Evolutionary conservation across 208 protist genomes (phyloP), one percentile per base, ranked within the genome.

Genomic region (Phytomonas sp.): DNA sequence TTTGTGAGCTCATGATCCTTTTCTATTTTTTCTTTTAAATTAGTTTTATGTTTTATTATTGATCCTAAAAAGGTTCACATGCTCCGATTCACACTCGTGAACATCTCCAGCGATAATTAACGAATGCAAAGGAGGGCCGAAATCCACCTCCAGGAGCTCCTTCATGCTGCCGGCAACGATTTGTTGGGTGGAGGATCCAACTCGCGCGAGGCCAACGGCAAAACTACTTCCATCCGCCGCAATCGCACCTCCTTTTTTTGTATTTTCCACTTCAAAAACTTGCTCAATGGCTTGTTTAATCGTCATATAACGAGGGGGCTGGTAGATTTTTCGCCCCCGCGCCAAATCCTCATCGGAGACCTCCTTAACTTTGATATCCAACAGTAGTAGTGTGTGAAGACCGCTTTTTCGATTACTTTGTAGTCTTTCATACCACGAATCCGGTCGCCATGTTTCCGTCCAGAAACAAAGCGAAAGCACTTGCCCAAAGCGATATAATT

Each of bases 311-410:
- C 98, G 87, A 34, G 98, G 97, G 33, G 98, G 98, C 76, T 99
- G 95, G 81, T 98, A 99, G 10, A 99, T 91, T 45, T 96, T 95
- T 8, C 87, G 64, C 14, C 98, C 95, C 66, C 92, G 88, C 4
- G 98, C 90, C 49, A 99, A 67, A 76, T 99, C 98, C 72, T 99
- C 98, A 56, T 98, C 77, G 26, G 87, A 97, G 56, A 97, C 91
- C 81, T 99, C 98, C 76, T 99, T 99, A 6, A 99, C 98, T 80
- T 99, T 99, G 76, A 99, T 99, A 81, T 99, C 98, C n/a, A 99
- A 83, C 7, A 99, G 79, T 14, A 98, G 94, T 4, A 99, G 84
- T 5, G 98, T 99, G 81, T 99, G 99, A 32, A 99, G 74, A 23
- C 98, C 98, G 60, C 72, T 66, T 5, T 66, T 59, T 16, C 72